Evolutionary conservation across 805 yeast species (phyloP), one percentile per base, ranked within the genome.

Genomic region (Candida fluviatilis): DNA sequence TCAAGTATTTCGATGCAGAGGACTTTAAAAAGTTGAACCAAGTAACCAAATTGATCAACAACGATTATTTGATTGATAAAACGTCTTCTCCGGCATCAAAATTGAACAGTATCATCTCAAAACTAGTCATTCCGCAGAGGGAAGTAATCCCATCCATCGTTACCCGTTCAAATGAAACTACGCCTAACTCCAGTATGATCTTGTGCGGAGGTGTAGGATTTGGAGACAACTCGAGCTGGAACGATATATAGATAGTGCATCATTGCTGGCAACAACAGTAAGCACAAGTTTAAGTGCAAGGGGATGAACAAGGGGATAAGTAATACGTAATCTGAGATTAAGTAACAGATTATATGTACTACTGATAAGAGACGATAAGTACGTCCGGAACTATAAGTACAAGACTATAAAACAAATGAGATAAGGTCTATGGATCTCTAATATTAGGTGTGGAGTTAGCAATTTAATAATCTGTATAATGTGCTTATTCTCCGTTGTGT

Each of bases 21-120:
- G 66, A 60, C 7, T 44, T 59, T 36, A 49, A 48, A 37, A 43
- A 46, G 34, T 52, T 59, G 36, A 54, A 55, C 32, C 38, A 48
- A 29, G 38, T 52, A 18, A 33, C 27, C 4, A n/a, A 15, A 14
- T 16, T 33, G 14, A 33, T 33, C 16, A 16, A 21, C 14, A 33
- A 41, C 11, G 34, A 23, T 14, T 46, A 40, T 26, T 42, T 48
- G 32, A 44, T 26, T 35, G 30, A 40, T 10, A 35, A 39, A 18
- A 40, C 48, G 4, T 39, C 26, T 5, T 11, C 15, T 18, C n/a
- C n/a, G n/a, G n/a, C n/a, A n/a, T 30, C 33, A 10, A 18, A 19
- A 19, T 18, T 30, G 10, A 16, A 16, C 12, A 30, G 5, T 11
- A 7, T 16, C 6, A 16, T 30, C 13, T 30, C 33, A 8, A 30